Evolutionary conservation across 768 basidiomycete species (phyloP), one percentile per base, ranked within the genome.

Genomic region (Suillus brevipes): DNA sequence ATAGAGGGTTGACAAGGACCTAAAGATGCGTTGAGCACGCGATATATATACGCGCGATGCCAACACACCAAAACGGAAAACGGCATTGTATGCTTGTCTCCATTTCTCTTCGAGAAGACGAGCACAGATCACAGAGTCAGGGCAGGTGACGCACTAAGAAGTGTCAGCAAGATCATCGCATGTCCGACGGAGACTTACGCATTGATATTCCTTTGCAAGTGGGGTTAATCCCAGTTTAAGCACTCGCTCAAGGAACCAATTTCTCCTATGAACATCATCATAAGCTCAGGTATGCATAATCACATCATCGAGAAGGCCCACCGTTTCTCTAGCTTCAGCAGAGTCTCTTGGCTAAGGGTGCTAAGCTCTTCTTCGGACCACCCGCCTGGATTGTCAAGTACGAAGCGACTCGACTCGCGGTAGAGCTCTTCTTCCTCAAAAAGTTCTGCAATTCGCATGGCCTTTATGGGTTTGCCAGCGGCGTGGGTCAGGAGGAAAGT

Each of bases 201-300:
- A 97, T 86, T 92, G 90, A 71, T 97, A 97, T 71, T 97, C 95
- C 75, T 96, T 95, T n/a, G 92, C 87, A 28, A 97, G 84, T 67
- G 89, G 86, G 0, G 91, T 91, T 47, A 94, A 80, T 2, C 94
- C 94, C 12, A 98, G 86, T 74, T 97, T 97, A 67, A 97, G 82
- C 18, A 98, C 91, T 23, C 96, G 87, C 74, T 98, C 96, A 23
- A 97, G 84, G 78, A 97, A 97, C 95, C 95, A 97, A 62, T 89
- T 96, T 64, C 96, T 86, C 42, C 94, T 94, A 68, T 18, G 38
- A 47, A 47, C 38, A 38, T 36, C 40, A 43, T 28, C 47, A 25
- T 16, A 52, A 65, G 25, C 20, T 36, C 18, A 34, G 58, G 5
- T 61, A 14, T 43, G 16, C 14, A 37, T 37, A 8, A 45, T 43